A percentile compares a stretch with the other conserved stretches of the same genome.
phyloP scores from a whole-genome alignment of 148 eudicot species.

The Camellia sinensis region DNA sequence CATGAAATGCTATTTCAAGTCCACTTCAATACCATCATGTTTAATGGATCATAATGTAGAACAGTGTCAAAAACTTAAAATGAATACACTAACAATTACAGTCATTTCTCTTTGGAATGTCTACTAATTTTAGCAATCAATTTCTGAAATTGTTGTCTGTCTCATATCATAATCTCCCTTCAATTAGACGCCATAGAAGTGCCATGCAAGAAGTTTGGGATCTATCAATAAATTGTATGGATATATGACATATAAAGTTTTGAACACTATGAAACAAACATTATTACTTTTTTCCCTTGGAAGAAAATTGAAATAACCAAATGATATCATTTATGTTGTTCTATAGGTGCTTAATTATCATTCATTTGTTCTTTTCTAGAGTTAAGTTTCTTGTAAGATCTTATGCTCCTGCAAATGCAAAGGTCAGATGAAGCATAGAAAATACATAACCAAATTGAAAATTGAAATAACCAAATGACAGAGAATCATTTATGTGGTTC shows the following conservation, averaged over 20 bases:
- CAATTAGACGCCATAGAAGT: background rate
- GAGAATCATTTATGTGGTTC: background rate
- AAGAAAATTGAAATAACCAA: background rate
- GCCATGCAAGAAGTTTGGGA: background rate
- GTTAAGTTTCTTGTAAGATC: background rate
- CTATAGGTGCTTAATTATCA: background rate
- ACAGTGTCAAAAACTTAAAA: background rate
- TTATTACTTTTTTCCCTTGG: background rate
- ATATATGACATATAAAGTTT: background rate
- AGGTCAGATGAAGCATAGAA: too few species aligned
- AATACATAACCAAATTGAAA: background rate
- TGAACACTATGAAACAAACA: background rate
- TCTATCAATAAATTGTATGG: background rate
- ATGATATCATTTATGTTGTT: background rate
- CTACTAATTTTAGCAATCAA: too few species aligned
- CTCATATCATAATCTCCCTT: too few species aligned
- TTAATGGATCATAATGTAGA: background rate
- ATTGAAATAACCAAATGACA: background rate
- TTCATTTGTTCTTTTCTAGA: too few species aligned
- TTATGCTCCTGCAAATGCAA: too few species aligned
- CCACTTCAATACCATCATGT: background rate
- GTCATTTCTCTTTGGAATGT: too few species aligned
- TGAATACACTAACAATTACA: too few species aligned
- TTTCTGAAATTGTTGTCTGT: too few species aligned
- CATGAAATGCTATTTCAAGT: background rate